phyloP scores from a whole-genome alignment of 208 protist species.

The Leishmania aethiopica region DNA sequence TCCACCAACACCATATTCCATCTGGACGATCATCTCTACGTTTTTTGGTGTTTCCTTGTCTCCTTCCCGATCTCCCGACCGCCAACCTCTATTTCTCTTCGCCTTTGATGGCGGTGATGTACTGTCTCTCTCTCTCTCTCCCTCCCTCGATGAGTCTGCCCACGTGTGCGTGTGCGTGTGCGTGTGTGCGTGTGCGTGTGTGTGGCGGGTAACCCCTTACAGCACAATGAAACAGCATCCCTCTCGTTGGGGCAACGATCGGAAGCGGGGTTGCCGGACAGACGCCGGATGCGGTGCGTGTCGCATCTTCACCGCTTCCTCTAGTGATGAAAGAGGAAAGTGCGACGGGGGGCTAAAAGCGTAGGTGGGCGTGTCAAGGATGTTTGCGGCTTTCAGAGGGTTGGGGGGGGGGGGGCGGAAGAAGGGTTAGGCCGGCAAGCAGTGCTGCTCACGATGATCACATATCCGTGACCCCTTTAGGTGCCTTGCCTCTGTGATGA shows the following conservation, averaged over 20 bases:
- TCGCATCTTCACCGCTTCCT: neutral
- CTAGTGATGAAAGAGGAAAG: neutral
- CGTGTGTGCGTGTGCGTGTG: neutral
- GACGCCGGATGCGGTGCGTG: neutral
- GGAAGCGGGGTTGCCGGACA: no score
- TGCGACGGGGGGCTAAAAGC: neutral
- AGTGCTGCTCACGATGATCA: neutral
- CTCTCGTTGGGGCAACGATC: neutral
- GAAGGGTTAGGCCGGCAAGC: neutral
- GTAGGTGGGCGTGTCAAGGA: neutral
- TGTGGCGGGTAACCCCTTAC: neutral
- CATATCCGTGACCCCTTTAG: neutral
- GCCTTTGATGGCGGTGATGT: neutral
- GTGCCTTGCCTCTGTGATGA: neutral
- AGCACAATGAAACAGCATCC: neutral
- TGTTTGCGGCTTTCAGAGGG: neutral
- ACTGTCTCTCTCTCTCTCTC: neutral
- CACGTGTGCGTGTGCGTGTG: no score
- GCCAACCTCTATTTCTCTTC: neutral
- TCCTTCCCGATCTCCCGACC: neutral
- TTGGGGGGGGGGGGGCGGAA: neutral
- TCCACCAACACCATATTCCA: neutral
- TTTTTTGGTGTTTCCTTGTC: neutral
- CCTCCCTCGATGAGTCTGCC: neutral
- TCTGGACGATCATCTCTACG: neutral